phyloP scores from a whole-genome alignment of 768 basidiomycete genomes.

The Lactarius deliciosus region DNA sequence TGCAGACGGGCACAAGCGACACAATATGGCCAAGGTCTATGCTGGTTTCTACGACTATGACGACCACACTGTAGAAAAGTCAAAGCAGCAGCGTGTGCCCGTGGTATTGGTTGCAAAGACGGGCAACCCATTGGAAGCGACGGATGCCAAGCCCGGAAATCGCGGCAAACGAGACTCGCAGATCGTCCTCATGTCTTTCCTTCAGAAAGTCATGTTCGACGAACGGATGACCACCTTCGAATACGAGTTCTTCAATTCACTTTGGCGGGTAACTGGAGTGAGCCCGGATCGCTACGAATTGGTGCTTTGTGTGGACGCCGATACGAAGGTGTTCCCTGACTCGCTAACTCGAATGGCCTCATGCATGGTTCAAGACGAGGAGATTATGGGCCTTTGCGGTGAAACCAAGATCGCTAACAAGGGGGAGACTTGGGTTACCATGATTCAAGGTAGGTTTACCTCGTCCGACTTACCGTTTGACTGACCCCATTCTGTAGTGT shows the following conservation, averaged over 20 bases:
- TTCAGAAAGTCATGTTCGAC: slow-evolving; percentile 99
- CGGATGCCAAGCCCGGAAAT: slow-evolving; percentile 93
- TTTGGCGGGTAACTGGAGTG: slow-evolving; percentile 94
- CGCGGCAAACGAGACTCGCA: slow-evolving; percentile 98
- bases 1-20: slow-evolving; percentile 98
- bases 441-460: slow-evolving; percentile 85
- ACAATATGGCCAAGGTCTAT: slow-evolving; percentile 99
- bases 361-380: slow-evolving; percentile 94
- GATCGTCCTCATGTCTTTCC: slow-evolving; percentile 95
- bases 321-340: slow-evolving; percentile 99
- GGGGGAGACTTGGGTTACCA: slow-evolving; percentile 96
- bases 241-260: slow-evolving; percentile 98
- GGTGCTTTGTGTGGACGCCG: slow-evolving; percentile 94
- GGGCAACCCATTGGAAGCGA: slow-evolving; percentile 88
- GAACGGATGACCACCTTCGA: slow-evolving; percentile 99
- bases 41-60: slow-evolving; percentile 98
- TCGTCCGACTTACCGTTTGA: neutral
- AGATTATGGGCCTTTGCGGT: slow-evolving; percentile 99
- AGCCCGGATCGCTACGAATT: slow-evolving; percentile 95
- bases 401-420: slow-evolving; percentile 99
- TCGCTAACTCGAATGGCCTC: slow-evolving; percentile 94
- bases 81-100: slow-evolving; percentile 96
- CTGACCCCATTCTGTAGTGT: slow-evolving; percentile 54
- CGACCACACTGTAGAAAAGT: slow-evolving; percentile 79
- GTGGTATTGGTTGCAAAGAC: slow-evolving; percentile 94